Evolutionary conservation across 805 yeast genomes (phyloP), one percentile per base, ranked within the genome.

Genomic region (Starmerella vaccinii): DNA sequence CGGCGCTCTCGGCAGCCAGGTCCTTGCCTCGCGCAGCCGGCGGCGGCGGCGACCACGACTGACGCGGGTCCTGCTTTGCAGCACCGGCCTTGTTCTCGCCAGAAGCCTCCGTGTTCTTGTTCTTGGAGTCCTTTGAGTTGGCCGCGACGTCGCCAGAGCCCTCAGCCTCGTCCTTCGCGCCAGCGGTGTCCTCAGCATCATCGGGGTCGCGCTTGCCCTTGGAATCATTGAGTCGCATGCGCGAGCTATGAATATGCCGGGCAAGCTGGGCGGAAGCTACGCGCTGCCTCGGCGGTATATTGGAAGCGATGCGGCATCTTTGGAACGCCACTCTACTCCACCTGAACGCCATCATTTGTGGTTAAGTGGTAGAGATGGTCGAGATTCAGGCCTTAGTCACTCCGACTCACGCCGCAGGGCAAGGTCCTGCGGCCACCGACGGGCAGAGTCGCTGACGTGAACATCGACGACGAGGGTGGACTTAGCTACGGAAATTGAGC

Each of bases 271-370:
- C 27, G 16, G 23, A 3, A 10, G 35, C 26, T 6, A 16, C 26
- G 33, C 13, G 32, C 12, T 15, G 40, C 19, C 32, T 18, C 2
- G 13, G 23, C 33, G 21, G 40, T 10, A n/a, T 5, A 18, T 35
- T 16, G 27, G 47, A 16, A 22, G 33, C 29, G 13, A 30, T 23
- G 15, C 38, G 29, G 23, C 47, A 26, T 16, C 38, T 13, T 15
- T 38, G 27, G 13, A 48, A 40, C 46, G 49, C 51, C 49, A 45
- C 55, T 48, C 49, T 21, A 32, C 47, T 33, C 49, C 33, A 32
- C 34, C 39, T 43, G 26, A 38, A 43, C 33, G 52, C 34, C 37
- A 44, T 49, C 52, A 49, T 49, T 16, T 29, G 23, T 30, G 38
- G 46, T 30, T 43, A 23, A 43, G 29, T 29, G 44, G 47, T 44